These are phyloP conservation scores for Leishmania mexicana DNA, from an alignment of 208 protist genomes.

Conservation along the genomic window DNA sequence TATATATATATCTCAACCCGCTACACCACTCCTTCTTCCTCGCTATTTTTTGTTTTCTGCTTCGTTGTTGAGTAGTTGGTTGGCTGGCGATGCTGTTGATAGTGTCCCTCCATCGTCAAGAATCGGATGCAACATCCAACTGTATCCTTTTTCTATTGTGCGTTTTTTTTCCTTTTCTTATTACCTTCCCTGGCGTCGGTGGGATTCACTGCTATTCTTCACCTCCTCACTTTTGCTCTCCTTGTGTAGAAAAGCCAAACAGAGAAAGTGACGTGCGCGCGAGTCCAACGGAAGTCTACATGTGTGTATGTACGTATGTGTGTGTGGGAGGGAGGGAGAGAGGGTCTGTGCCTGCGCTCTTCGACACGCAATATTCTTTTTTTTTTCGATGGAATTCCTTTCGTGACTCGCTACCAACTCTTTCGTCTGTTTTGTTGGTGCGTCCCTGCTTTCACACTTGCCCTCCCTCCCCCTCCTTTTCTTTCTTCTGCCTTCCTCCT, in stretches of 20 bases:
- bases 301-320: neutral
- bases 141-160: neutral
- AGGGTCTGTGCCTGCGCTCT: neutral
- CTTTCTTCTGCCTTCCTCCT: neutral
- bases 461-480: neutral
- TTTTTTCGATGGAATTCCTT: neutral
- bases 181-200: neutral
- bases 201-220: neutral
- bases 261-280: neutral
- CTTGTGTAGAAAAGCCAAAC: neutral
- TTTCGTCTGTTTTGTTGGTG: neutral
- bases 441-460: neutral
- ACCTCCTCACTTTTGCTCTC: neutral
- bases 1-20: neutral
- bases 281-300: neutral
- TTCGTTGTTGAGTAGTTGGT: neutral
- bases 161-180: neutral
- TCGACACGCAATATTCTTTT: neutral
- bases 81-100: neutral
- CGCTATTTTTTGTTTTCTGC: neutral
- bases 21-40: conserved; percentile 1
- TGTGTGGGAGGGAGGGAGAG: neutral
- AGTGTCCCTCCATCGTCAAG: conserved; percentile 8
- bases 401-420: neutral
- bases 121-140: neutral